Evolutionary conservation across 768 basidiomycete genomes (phyloP).

Genomic region (Podaxis sp.): DNA sequence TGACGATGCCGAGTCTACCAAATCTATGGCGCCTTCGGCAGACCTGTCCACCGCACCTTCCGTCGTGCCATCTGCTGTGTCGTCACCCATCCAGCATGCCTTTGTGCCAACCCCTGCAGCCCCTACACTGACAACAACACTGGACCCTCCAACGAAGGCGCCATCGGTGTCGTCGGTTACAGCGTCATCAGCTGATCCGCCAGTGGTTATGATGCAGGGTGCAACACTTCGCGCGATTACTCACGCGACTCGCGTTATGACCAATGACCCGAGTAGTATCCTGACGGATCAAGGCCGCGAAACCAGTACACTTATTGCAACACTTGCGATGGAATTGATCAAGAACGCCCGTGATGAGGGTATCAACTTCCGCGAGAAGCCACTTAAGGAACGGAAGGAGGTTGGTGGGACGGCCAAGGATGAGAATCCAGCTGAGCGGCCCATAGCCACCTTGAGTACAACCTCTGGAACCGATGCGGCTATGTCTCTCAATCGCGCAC

Average conservation of each 20-base stretch:
- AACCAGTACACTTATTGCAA: slow-evolving; percentile 53
- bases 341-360: slow-evolving; percentile 63
- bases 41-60: not conserved
- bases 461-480: slow-evolving; percentile 38
- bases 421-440: slow-evolving; percentile 26
- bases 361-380: slow-evolving; percentile 42
- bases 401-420: slow-evolving; percentile 16
- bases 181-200: slow-evolving; percentile 21
- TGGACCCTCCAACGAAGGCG: slow-evolving; percentile 24
- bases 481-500: slow-evolving; percentile 40
- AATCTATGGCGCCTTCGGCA: slow-evolving; percentile 15
- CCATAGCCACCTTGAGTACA: slow-evolving; percentile 39
- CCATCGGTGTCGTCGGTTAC: slow-evolving; percentile 9
- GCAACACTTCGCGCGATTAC: slow-evolving; percentile 70
- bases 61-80: slow-evolving; percentile 14
- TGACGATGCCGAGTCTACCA: slow-evolving; percentile 35
- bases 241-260: slow-evolving; percentile 87
- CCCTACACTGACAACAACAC: slow-evolving; percentile 38
- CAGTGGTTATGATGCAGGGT: slow-evolving; percentile 44
- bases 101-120: slow-evolving; percentile 27
- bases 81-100: slow-evolving; percentile 12
- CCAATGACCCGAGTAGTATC: slow-evolving; percentile 68
- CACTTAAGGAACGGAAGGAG: slow-evolving; percentile 41
- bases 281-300: slow-evolving; percentile 68
- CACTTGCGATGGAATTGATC: slow-evolving; percentile 65